These are phyloP conservation scores for Hypoxylon sp. DNA, from an alignment of 2,329 filamentous ascomycete genomes.

Conservation along the genomic window DNA sequence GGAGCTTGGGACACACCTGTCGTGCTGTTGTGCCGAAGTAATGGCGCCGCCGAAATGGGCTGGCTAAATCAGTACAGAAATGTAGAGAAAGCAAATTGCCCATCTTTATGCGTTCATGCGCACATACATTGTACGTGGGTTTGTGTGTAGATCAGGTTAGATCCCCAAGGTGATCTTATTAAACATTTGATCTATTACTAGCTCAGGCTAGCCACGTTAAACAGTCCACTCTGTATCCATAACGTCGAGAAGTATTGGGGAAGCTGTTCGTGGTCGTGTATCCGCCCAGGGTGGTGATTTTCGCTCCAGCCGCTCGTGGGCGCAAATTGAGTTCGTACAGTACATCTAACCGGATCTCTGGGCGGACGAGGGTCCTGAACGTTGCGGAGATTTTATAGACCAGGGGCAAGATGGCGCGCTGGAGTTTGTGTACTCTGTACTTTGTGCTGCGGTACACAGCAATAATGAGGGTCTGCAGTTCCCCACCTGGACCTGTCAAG, in stretches of 20 bases:
- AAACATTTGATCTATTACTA: slow-evolving; percentile 36
- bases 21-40: slow-evolving; percentile 43
- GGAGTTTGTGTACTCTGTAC: slow-evolving; percentile 28
- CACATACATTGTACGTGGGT: slow-evolving; percentile 29
- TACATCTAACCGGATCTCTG: slow-evolving; percentile 45
- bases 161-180: slow-evolving; percentile 40
- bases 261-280: slow-evolving; percentile 15
- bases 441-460: slow-evolving; percentile 21
- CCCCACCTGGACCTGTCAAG: slow-evolving; percentile 44
- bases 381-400: slow-evolving; percentile 44
- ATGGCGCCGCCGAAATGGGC: slow-evolving; percentile 43
- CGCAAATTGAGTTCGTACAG: slow-evolving; percentile 25
- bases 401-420: slow-evolving; percentile 35
- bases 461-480: slow-evolving; percentile 27
- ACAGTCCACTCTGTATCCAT: slow-evolving; percentile 20
- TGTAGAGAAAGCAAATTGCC: slow-evolving; percentile 50
- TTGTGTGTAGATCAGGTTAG: slow-evolving; percentile 43
- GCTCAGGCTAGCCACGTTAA: slow-evolving; percentile 27
- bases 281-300: slow-evolving; percentile 25
- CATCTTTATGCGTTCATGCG: slow-evolving; percentile 53
- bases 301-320: slow-evolving; percentile 7
- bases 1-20: slow-evolving; percentile 35
- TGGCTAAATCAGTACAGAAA: slow-evolving; percentile 37
- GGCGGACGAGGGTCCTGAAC: slow-evolving; percentile 38
- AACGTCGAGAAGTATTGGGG: slow-evolving; percentile 23